Evolutionary conservation across 768 basidiomycete species (phyloP).

Genomic region (Lactarius quietus): DNA sequence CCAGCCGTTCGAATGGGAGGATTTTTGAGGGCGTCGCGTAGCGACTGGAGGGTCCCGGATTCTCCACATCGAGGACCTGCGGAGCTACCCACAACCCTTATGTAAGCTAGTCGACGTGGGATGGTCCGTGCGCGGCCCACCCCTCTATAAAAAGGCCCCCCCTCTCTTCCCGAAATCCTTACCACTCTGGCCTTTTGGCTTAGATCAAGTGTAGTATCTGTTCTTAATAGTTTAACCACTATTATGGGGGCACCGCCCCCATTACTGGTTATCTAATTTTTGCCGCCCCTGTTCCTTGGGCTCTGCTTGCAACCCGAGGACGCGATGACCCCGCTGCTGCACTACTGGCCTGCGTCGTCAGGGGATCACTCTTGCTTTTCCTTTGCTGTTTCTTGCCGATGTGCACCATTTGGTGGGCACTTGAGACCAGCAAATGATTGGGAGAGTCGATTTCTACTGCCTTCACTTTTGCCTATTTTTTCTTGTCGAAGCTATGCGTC

Average conservation of each 20-base stretch:
- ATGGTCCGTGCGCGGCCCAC: constrained; percentile 22
- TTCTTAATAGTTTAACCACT: constrained; percentile 78
- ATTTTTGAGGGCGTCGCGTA: no score
- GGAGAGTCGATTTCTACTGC: not conserved
- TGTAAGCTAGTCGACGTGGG: no score
- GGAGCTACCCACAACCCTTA: no score
- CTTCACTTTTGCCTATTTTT: not conserved
- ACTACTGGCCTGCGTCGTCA: constrained; percentile 27
- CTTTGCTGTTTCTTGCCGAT: constrained; percentile 7
- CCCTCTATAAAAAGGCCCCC: not conserved
- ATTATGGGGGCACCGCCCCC: constrained; percentile 36
- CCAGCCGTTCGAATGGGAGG: no score
- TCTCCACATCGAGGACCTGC: no score
- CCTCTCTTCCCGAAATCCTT: constrained; percentile 31
- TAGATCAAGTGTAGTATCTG: constrained; percentile 98
- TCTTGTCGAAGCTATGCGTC: no score
- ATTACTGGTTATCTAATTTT: constrained; percentile 36
- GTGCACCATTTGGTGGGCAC: not conserved
- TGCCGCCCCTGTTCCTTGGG: constrained; percentile 31
- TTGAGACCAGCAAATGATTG: constrained; percentile 10
- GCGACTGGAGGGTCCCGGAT: no score
- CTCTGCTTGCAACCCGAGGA: constrained; percentile 28
- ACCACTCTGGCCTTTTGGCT: constrained; percentile 95
- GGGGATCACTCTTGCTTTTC: constrained; percentile 19
- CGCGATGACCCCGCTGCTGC: constrained; percentile 26